Evolutionary conservation across 2,329 filamentous ascomycete genomes (phyloP).

Genomic region (Ophiocordyceps camponoti-saundersi): DNA sequence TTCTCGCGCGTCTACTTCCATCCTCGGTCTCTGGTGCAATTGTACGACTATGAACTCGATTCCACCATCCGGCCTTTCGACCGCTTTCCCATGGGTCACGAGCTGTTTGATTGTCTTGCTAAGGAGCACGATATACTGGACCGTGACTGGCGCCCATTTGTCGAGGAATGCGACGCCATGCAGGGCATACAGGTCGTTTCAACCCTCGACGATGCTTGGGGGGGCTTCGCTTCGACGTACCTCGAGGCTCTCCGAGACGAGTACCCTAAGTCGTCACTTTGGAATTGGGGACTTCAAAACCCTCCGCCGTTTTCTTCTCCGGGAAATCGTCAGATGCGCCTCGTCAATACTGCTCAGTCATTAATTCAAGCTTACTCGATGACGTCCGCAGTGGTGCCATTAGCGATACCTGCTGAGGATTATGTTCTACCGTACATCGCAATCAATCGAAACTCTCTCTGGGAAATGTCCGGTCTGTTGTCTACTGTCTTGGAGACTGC

Average conservation of each 20-base stretch:
- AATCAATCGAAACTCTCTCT: conserved; percentile 48
- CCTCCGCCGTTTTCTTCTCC: conserved; percentile 31
- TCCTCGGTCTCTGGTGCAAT: conserved; percentile 69
- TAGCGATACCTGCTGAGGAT: conserved; percentile 42
- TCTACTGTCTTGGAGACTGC: conserved; percentile 62
- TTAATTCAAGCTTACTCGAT: conserved; percentile 51
- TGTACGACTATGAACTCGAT: conserved; percentile 75
- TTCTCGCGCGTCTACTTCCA: conserved; percentile 89
- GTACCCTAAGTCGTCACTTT: conserved; percentile 72
- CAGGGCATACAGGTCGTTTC: conserved; percentile 71
- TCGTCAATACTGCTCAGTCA: conserved; percentile 59
- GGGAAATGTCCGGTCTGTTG: conserved; percentile 68
- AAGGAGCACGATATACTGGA: conserved; percentile 77
- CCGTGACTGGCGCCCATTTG: conserved; percentile 73
- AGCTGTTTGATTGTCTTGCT: conserved; percentile 57
- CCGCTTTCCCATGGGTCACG: conserved; percentile 70
- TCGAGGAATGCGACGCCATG: conserved; percentile 84
- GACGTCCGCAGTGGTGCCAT: conserved; percentile 62
- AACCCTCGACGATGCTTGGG: conserved; percentile 63
- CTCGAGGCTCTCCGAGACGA: conserved; percentile 72
- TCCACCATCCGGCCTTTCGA: conserved; percentile 74
- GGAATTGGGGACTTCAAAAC: conserved; percentile 73
- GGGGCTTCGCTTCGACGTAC: conserved; percentile 57
- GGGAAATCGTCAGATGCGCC: conserved; percentile 35
- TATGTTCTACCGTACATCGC: conserved; percentile 17